Evolutionary conservation across 2,329 filamentous ascomycete species (phyloP), one percentile per base, ranked within the genome.

Genomic region (Diaporthe humulicola): DNA sequence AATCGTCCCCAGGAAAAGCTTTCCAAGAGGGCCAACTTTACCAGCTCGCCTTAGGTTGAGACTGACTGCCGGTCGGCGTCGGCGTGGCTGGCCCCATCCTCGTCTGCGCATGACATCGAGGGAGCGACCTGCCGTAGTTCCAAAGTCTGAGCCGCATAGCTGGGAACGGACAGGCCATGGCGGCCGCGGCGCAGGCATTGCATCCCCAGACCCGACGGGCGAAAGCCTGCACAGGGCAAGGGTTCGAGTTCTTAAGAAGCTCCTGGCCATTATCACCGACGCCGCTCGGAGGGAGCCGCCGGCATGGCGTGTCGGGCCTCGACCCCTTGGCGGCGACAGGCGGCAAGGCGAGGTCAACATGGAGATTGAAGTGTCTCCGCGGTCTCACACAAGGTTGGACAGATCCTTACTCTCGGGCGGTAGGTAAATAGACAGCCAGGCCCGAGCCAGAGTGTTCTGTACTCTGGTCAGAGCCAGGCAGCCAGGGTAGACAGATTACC

Each of bases 61-160:
- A 38, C 45, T 52, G 64, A 52, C 6, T 67, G 42, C 64, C 45
- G 45, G 45, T 12, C 64, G 48, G 64, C 61, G 61, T 33, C 64
- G 64, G 28, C 64, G 33, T 69, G 64, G 64, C 64, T 54, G 48
- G 48, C 15, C 15, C 33, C 17, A 52, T 36, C 33, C 48, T 54
- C 64, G 64, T 69, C 64, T 69, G 64, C n/a, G n/a, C 64, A 69
- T 69, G 28, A 54, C 33, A 54, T 69, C 64, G 33, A 69, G 33
- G 45, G n/a, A 54, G 64, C 45, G 33, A 54, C 64, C 64, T 54
- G 48, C 64, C 64, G 48, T 69, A 69, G 64, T 54, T 10, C 64
- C 64, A 69, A 69, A 69, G 64, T 54, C 45, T 69, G 64, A 69
- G 64, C 64, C 64, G 64, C 64, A 54, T 69, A 54, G 64, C 64